Conservation (phyloP, 805 yeast species). For the Barnettozyma sp. region DNA sequence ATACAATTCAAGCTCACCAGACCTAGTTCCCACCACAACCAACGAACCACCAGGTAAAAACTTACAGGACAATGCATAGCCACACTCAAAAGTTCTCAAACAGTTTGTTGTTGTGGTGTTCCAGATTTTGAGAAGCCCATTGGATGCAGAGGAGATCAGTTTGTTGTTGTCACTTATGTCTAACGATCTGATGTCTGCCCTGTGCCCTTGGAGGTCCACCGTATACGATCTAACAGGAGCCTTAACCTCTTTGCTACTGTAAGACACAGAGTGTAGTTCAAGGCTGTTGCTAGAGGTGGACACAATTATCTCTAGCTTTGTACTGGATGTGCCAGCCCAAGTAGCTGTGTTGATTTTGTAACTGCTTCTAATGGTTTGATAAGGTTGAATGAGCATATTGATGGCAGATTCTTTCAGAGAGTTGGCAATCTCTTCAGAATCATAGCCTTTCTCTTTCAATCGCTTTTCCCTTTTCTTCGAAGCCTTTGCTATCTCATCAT, state of each 20-base stretch:
- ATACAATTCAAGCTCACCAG: slow-evolving; percentile 76
- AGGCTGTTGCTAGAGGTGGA: slow-evolving; percentile 69
- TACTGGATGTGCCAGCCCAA: slow-evolving; percentile 49
- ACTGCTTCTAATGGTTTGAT: slow-evolving; percentile 56
- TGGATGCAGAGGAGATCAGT: slow-evolving; percentile 82
- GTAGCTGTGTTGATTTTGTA: slow-evolving; percentile 57
- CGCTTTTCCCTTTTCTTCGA: slow-evolving; percentile 71
- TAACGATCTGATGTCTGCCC: slow-evolving; percentile 80
- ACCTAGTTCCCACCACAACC: slow-evolving; percentile 81
- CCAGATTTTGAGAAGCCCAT: slow-evolving; percentile 87
- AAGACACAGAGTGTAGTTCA: slow-evolving; percentile 62
- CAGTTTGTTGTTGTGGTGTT: slow-evolving; percentile 67
- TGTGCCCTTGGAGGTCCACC: slow-evolving; percentile 77
- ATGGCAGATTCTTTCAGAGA: slow-evolving; percentile 42
- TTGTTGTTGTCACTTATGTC: slow-evolving; percentile 77
- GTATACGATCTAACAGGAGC: slow-evolving; percentile 43
- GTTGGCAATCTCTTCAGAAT: slow-evolving; percentile 50
- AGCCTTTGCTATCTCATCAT: slow-evolving; percentile 74
- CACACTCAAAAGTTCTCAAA: slow-evolving; percentile 81
- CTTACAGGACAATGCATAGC: slow-evolving; percentile 72
- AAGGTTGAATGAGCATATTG: slow-evolving; percentile 59
- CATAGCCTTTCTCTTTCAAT: slow-evolving; percentile 60
- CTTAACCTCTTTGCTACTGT: slow-evolving; percentile 45
- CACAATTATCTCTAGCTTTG: slow-evolving; percentile 52
- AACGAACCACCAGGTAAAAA: slow-evolving; percentile 90